Conservation (phyloP, 495 filamentous ascomycete genomes). For the Diplogelasinospora grovesii region DNA sequence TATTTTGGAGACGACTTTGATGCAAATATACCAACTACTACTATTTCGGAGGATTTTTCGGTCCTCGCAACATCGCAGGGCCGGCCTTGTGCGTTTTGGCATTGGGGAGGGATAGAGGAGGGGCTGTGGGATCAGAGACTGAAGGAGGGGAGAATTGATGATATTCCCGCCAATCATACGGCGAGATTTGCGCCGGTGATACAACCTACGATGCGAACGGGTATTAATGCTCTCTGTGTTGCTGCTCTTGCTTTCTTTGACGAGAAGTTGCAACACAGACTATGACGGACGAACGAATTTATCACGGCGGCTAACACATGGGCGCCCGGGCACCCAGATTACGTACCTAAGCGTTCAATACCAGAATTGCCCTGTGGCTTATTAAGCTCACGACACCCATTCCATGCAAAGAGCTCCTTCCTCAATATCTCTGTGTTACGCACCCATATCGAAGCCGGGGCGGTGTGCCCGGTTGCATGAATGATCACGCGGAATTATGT, state of each 20-base stretch:
- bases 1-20: conserved; percentile 1
- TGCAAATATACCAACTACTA: neutral
- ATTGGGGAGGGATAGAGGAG: conserved; percentile 2
- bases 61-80: conserved; percentile 1
- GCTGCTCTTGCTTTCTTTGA: conserved; percentile 2
- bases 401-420: no score
- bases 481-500: no score
- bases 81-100: conserved; percentile 1
- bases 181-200: conserved; percentile 3
- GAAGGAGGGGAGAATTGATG: neutral
- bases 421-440: no score
- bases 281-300: no score
- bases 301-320: no score
- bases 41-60: conserved; percentile 3
- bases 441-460: no score
- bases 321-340: no score
- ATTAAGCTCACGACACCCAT: no score
- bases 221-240: neutral
- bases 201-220: conserved; percentile 2
- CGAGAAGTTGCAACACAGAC: no score
- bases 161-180: conserved; percentile 1
- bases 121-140: neutral
- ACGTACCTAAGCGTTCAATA: no score
- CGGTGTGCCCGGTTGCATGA: no score
- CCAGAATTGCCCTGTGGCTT: no score